Base-by-base conservation (phyloP, 352 stramenopile genomes). In the Phytophthora melonis region DNA sequence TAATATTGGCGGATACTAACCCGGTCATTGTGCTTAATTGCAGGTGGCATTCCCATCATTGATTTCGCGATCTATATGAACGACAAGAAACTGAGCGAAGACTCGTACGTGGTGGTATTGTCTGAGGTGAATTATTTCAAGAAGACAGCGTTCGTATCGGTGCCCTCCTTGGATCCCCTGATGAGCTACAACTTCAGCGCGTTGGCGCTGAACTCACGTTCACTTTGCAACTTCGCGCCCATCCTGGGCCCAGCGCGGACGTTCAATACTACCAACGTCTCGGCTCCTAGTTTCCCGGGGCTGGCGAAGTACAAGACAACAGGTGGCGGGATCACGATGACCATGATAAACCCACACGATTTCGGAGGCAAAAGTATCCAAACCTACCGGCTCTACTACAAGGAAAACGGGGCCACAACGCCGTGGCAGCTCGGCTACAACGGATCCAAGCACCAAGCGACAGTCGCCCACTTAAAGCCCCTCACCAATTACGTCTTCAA, bases 241-340 rank as follows among this genome's bases (percentile, higher is more conserved):
- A 39, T 41, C 0, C 67, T 59, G 18, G 86, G 79, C 18, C 60
- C 60, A 9, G 50, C 65, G 1, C 57, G 56, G 1, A 65, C 49
- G 0, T 77, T 88, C 53, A 53, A 30, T 9, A 90, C 84, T 1
- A 72, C 45, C 0, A 64, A 50, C 5, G 25, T 81, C 6, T 79
- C 83, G 6, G 30, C 39, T 4, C 84, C 84, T 3, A 77, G 70
- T 3, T 11, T 59, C 9, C 84, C 84, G 13, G 43, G 23, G 13
- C 49, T 89, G 9, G 66, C 50, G 8, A 53, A 61, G 6, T 60
- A 63, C 30, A 74, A 59, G 41, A 64, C 68, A 36, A 90, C 84
- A 4, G 84, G 84, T 0, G 84, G 82, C 19, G 84, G 84, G 0
- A 83, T 92, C 32, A 83, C 79, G 7, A 54, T 92, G 57, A 73